Evolutionary conservation across 371 early-diverging fungal genomes (phyloP), one percentile per base, ranked within the genome.

Genomic region (Apophysomyces ossiformis): DNA sequence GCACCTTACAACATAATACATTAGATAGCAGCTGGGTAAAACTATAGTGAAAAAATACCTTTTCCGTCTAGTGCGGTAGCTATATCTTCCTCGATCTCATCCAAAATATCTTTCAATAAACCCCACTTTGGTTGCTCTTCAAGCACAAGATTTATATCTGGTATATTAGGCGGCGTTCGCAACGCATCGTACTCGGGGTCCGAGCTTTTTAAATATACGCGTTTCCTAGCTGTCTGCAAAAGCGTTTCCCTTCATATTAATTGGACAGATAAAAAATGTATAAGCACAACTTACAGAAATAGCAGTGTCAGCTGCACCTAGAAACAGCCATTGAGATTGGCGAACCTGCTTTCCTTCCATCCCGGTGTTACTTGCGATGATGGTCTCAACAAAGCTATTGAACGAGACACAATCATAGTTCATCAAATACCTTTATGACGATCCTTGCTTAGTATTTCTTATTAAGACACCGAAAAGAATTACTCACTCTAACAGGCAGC

Each of bases 91-190:
- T 91, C 88, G 11, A 98, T 91, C 63, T 96, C 96, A 18, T 86
- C 70, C 57, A 98, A 69, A 0, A 95, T 81, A 8, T 85, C 83
- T 0, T 72, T 74, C 18, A 98, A 63, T 2, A 90, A 79, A n/a
- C 72, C 70, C 94, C 97, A 97, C 74, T 98, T 98, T 2, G 98
- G 98, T 32, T 90, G 90, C 56, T 93, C 95, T 69, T 98, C 98
- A 35, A 96, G 70, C 11, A 90, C 86, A 0, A 94, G 87, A 57
- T 84, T 78, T 45, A 92, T 82, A 18, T 82, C 68, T 32, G 44
- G 37, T 41, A 56, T 60, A 32, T 6, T 12, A 7, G 47, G 66
- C 36, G 5, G 36, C 11, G 54, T 36, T 39, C 37, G 32, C 7
- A 32, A n/a, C 26, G 21, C 21, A n/a, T 65, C 64, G 45, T 78